phyloP scores from a whole-genome alignment of 148 eudicot species.

The Drosera capensis region DNA sequence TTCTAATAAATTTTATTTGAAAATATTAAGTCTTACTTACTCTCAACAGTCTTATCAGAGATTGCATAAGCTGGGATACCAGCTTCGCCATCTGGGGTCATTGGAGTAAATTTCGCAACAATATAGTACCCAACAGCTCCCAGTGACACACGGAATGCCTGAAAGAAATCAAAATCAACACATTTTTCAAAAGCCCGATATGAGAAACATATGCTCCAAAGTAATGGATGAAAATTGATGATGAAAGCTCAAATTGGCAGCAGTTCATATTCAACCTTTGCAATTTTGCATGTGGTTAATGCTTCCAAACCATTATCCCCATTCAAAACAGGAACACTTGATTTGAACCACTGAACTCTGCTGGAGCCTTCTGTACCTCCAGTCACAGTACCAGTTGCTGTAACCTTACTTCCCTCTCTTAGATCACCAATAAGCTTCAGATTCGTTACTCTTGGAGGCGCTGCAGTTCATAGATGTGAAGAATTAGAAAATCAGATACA shows the following conservation, averaged over 20 bases:
- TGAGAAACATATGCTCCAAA: constrained; percentile 1
- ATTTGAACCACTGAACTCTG: constrained; percentile 98
- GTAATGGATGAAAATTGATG: background rate
- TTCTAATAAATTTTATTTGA: background rate
- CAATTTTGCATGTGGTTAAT: constrained; percentile 70
- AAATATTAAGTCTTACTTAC: constrained; percentile 28
- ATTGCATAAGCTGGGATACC: constrained; percentile 70
- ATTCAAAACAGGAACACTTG: constrained; percentile 31
- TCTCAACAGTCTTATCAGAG: constrained; percentile 64
- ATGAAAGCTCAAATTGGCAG: background rate
- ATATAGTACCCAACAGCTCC: constrained; percentile 83
- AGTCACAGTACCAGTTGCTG: constrained; percentile 72
- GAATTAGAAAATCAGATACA: background rate
- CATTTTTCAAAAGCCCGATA: background rate
- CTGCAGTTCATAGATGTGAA: constrained; percentile 26
- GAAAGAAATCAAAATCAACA: constrained; percentile 6
- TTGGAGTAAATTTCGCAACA: constrained; percentile 87
- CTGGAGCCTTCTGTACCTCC: constrained; percentile 96
- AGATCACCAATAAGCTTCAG: constrained; percentile 71
- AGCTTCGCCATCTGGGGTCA: constrained; percentile 86
- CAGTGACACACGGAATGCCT: constrained; percentile 91
- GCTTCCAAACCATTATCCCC: constrained; percentile 73
- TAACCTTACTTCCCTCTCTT: constrained; percentile 86
- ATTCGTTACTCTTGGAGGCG: constrained; percentile 79
- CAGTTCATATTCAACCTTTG: constrained; percentile 44